Percentiles rank a stretch among this genome's conserved stretches.
Conservation (phyloP, 2,329 filamentous ascomycete species). For the Sphaerulina vaccinii region DNA sequence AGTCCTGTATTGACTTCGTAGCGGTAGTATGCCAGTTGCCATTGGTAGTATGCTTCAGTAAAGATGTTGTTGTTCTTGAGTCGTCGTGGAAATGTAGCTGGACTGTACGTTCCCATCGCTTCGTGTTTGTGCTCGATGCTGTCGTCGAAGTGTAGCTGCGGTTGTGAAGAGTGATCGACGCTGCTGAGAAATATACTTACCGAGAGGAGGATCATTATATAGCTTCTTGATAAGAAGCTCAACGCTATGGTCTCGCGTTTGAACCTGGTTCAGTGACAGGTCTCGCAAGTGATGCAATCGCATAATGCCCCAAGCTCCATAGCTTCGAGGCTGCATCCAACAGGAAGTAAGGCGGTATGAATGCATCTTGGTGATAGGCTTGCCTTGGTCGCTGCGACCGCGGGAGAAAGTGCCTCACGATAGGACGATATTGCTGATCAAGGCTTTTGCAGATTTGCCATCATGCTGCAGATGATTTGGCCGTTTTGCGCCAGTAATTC, state of each 20-base stretch:
- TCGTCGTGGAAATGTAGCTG: constrained; percentile 27
- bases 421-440: neutral
- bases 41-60: constrained; percentile 24
- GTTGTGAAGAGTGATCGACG: neutral
- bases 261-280: neutral
- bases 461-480: neutral
- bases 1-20: constrained; percentile 32
- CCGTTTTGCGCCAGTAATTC: neutral
- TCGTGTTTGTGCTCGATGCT: neutral
- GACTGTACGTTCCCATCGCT: constrained; percentile 31
- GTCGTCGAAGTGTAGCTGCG: neutral
- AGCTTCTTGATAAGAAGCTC: neutral
- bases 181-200: neutral
- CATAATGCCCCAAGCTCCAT: neutral
- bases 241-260: constrained; percentile 1
- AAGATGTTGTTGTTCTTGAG: constrained; percentile 24
- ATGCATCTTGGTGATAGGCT: neutral
- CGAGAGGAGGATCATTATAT: neutral
- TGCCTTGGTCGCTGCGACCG: neutral
- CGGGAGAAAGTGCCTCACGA: neutral
- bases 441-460: neutral
- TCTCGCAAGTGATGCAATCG: neutral
- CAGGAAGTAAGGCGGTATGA: neutral
- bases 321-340: neutral
- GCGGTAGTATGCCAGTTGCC: constrained; percentile 30